Evolutionary conservation across 495 filamentous ascomycete species (phyloP).

Genomic region (Mytilinidion resinicola): DNA sequence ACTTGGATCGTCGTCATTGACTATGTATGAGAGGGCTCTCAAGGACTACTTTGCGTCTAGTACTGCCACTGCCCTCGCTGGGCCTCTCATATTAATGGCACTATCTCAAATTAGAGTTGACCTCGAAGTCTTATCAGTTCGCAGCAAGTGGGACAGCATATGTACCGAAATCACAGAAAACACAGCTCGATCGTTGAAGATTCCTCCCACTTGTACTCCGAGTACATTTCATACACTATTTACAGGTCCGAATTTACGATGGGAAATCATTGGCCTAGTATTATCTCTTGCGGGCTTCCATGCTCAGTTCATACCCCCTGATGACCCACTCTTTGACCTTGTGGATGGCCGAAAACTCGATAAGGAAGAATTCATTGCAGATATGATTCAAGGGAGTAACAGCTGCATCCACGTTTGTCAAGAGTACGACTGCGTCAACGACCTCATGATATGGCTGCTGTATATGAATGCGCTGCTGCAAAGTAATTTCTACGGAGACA

Average conservation of each 20-base stretch:
- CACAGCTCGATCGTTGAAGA: conserved; percentile 13
- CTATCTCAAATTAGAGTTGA: conserved; percentile 17
- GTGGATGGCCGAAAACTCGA: conserved; percentile 10
- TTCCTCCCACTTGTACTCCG: conserved; percentile 12
- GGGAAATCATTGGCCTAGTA: conserved; percentile 20
- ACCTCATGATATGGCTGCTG: conserved; percentile 22
- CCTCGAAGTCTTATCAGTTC: conserved; percentile 7
- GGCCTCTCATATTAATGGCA: conserved; percentile 12
- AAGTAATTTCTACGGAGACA: conserved; percentile 24
- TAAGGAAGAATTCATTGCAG: conserved; percentile 22
- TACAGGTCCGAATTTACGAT: conserved; percentile 21
- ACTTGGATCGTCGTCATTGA: conserved; percentile 5
- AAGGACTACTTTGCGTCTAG: conserved; percentile 17
- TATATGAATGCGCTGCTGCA: conserved; percentile 18
- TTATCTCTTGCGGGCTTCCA: conserved; percentile 12
- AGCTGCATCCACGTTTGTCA: conserved; percentile 22
- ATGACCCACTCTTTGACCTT: conserved; percentile 18
- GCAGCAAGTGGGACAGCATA: not conserved
- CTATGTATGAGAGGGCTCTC: conserved; percentile 8
- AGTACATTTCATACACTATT: conserved; percentile 19
- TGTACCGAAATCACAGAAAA: conserved; percentile 19
- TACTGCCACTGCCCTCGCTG: conserved; percentile 10
- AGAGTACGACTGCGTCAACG: conserved; percentile 20
- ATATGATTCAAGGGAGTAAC: conserved; percentile 22
- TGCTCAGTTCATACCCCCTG: conserved; percentile 18